Conservation (phyloP, 2,329 filamentous ascomycete genomes). For the Penicillium rolfsii region DNA sequence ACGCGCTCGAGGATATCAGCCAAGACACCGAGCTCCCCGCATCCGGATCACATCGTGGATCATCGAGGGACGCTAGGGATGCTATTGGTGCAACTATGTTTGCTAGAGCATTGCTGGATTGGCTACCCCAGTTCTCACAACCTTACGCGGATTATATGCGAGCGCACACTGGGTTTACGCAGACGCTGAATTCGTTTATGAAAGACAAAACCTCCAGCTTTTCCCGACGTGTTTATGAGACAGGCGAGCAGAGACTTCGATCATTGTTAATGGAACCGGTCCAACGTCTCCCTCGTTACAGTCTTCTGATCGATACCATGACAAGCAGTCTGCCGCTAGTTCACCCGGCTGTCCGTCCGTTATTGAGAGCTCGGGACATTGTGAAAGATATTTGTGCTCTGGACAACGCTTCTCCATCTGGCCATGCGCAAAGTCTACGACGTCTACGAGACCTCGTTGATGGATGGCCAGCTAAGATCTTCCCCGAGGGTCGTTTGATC, state of each 20-base stretch:
- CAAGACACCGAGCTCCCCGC: slow-evolving; percentile 54
- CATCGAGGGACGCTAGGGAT: slow-evolving; percentile 61
- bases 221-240: slow-evolving; percentile 75
- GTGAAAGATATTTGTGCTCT: slow-evolving; percentile 96
- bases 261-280: slow-evolving; percentile 96
- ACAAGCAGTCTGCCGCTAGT: slow-evolving; percentile 80
- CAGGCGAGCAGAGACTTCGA: slow-evolving; percentile 86
- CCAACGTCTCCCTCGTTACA: slow-evolving; percentile 90
- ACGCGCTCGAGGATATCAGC: slow-evolving; percentile 76
- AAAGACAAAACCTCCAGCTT: slow-evolving; percentile 79
- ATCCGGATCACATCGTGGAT: slow-evolving; percentile 51
- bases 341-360: slow-evolving; percentile 78
- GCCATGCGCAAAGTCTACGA: slow-evolving; percentile 73
- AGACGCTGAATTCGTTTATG: slow-evolving; percentile 76
- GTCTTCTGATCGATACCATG: slow-evolving; percentile 94
- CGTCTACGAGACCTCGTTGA: slow-evolving; percentile 76
- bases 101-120: slow-evolving; percentile 80
- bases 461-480: slow-evolving; percentile 72
- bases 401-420: slow-evolving; percentile 67
- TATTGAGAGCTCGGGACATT: slow-evolving; percentile 88
- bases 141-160: slow-evolving; percentile 93
- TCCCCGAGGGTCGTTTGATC: slow-evolving; percentile 77
- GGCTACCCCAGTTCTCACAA: slow-evolving; percentile 89
- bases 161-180: slow-evolving; percentile 83
- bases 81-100: slow-evolving; percentile 77